Evolutionary conservation across 345 rosid species (phyloP).

Genomic region (Lepidium didymum): DNA sequence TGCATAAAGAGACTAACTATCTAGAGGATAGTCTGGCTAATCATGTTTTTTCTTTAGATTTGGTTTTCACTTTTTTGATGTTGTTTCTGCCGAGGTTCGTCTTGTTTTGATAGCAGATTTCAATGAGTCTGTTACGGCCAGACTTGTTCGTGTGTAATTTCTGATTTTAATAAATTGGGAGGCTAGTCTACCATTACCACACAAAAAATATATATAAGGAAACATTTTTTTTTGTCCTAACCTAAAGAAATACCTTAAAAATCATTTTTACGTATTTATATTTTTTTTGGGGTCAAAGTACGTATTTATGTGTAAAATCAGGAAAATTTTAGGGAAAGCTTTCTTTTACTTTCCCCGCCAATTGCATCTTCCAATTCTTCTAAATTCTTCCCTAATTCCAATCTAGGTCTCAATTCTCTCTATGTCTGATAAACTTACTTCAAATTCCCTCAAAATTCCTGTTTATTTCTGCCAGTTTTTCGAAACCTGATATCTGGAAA

Average conservation of each 20-base stretch:
- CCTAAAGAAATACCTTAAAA: neutral
- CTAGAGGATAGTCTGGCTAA: too few species aligned
- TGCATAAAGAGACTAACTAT: too few species aligned
- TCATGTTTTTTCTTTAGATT: too few species aligned
- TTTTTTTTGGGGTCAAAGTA: neutral
- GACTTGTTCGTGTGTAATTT: too few species aligned
- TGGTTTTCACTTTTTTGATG: too few species aligned
- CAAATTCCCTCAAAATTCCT: slow-evolving; percentile 20
- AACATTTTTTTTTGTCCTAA: too few species aligned
- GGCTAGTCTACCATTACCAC: too few species aligned
- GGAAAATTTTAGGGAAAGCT: slow-evolving; percentile 25
- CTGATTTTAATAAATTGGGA: too few species aligned
- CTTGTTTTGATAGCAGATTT: too few species aligned
- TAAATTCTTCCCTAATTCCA: slow-evolving; percentile 15
- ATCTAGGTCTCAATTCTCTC: slow-evolving; percentile 43
- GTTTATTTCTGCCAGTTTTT: slow-evolving; percentile 9
- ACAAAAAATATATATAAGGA: too few species aligned
- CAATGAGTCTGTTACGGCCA: too few species aligned
- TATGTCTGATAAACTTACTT: slow-evolving; percentile 16
- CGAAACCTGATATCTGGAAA: slow-evolving; percentile 6
- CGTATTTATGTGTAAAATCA: neutral
- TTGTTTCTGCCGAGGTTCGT: too few species aligned
- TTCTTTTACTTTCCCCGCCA: slow-evolving; percentile 65
- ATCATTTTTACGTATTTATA: neutral
- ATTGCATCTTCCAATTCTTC: slow-evolving; percentile 29